These are phyloP conservation scores for Datisca glomerata DNA, from an alignment of 306 rosid genomes.

Conservation along the genomic window DNA sequence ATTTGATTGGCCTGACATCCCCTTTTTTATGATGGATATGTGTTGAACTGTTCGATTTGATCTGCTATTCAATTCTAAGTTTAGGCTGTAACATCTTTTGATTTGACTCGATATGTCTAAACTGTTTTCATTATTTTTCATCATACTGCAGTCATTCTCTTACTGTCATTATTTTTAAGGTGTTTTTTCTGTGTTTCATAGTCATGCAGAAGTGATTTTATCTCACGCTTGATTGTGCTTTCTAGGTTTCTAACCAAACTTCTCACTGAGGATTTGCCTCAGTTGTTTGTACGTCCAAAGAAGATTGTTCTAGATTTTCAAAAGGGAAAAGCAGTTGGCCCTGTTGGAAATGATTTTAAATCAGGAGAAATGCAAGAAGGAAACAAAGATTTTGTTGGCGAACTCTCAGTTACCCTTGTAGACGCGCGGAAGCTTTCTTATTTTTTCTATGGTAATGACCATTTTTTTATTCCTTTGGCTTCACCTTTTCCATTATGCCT, in stretches of 20 bases:
- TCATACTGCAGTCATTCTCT: no score
- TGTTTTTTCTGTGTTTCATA: background rate
- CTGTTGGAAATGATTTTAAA: constrained; percentile 48
- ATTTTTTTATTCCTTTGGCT: background rate
- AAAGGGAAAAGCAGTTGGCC: constrained; percentile 89
- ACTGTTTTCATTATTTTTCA: no score
- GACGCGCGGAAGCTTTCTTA: constrained; percentile 93
- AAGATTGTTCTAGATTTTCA: constrained; percentile 93
- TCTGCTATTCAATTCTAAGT: no score
- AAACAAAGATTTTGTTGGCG: constrained; percentile 87
- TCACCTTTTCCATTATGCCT: no score
- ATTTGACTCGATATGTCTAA: no score
- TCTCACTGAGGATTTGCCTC: constrained; percentile 91
- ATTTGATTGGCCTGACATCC: no score
- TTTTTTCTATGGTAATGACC: constrained; percentile 56
- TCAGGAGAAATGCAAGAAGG: constrained; percentile 86
- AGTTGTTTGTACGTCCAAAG: constrained; percentile 93
- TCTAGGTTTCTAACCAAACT: constrained; percentile 91
- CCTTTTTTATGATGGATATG: no score
- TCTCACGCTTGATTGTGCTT: constrained; percentile 8
- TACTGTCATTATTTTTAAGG: background rate
- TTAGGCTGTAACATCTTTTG: no score
- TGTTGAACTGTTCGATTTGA: no score
- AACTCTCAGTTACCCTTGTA: constrained; percentile 85
- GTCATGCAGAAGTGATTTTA: no score